phyloP scores from a whole-genome alignment of 306 rosid genomes.

The Malus domestica region DNA sequence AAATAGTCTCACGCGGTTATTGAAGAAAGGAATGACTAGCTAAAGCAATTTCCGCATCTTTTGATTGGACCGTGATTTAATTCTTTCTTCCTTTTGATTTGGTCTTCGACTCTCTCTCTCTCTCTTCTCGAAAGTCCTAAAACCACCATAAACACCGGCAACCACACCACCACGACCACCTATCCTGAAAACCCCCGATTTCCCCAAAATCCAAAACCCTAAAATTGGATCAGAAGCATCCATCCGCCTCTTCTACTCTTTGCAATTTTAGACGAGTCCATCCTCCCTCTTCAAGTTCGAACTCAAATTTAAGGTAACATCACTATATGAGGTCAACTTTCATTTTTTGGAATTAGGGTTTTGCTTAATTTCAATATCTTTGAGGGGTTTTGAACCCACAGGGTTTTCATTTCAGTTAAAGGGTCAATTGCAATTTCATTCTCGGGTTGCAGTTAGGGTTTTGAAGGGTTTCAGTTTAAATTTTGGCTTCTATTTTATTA shows the following conservation, averaged over 20 bases:
- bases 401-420: not conserved
- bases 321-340: not conserved
- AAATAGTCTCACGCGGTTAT: no score
- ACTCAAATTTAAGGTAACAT: not conserved
- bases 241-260: not conserved
- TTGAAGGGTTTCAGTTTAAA: not conserved
- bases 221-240: not conserved
- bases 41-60: no score
- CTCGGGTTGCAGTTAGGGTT: not conserved
- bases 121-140: not conserved
- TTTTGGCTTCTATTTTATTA: not conserved
- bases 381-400: not conserved
- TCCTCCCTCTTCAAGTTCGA: not conserved
- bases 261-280: not conserved
- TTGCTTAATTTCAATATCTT: not conserved
- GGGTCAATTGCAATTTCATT: not conserved
- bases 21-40: no score
- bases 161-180: not conserved
- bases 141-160: not conserved
- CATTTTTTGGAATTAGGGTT: not conserved
- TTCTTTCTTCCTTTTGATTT: no score
- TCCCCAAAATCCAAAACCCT: not conserved
- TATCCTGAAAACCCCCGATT: not conserved
- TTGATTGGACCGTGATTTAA: not conserved
- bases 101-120: not conserved